Evolutionary conservation across 306 rosid species (phyloP).

Genomic region (Cicer bijugum): DNA sequence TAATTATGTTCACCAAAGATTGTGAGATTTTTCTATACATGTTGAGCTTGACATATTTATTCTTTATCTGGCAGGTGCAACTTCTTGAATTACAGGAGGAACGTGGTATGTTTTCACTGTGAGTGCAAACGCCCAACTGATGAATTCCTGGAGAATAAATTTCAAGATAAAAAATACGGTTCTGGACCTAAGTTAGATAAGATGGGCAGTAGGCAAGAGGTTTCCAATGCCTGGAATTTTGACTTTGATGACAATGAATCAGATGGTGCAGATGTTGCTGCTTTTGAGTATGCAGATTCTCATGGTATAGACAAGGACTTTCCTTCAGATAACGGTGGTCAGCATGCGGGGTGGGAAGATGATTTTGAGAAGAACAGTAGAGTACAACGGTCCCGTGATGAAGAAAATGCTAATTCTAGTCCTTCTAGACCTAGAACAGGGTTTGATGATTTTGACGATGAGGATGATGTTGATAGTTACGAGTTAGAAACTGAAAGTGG

Average conservation of each 20-base stretch:
- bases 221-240: conserved; percentile 94
- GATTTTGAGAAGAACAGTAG: conserved; percentile 53
- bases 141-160: conserved; percentile 67
- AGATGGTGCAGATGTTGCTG: conserved; percentile 97
- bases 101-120: conserved; percentile 89
- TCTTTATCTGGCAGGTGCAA: conserved; percentile 78
- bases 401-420: conserved; percentile 55
- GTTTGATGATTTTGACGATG: conserved; percentile 93
- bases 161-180: conserved; percentile 59
- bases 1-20: not conserved
- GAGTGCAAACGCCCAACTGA: conserved; percentile 96
- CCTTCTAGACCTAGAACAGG: conserved; percentile 64
- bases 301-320: conserved; percentile 55
- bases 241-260: conserved; percentile 96
- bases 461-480: conserved; percentile 86
- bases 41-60: conserved; percentile 36
- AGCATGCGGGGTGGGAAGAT: conserved; percentile 55
- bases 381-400: conserved; percentile 53
- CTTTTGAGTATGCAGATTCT: conserved; percentile 92
- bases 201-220: conserved; percentile 59
- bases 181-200: conserved; percentile 61
- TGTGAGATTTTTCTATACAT: conserved; percentile 21
- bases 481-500: conserved; percentile 65
- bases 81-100: conserved; percentile 94
- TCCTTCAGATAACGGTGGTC: conserved; percentile 52